Percentiles rank a stretch among this genome's conserved stretches.
Evolutionary conservation across 2,329 filamentous ascomycete species (phyloP).

Genomic region (Geosmithia putterillii): DNA sequence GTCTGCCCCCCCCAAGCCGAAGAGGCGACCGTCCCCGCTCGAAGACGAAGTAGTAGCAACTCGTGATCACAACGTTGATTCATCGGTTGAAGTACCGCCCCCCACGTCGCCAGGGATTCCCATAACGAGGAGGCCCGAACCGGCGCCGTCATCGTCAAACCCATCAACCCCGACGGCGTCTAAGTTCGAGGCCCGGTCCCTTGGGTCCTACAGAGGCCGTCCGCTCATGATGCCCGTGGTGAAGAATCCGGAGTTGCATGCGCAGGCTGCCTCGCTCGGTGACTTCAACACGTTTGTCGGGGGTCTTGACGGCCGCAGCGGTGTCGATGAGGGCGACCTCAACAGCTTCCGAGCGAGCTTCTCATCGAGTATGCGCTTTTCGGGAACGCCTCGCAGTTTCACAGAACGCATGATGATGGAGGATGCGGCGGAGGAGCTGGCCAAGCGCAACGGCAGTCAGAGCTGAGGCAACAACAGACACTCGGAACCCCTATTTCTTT

Average conservation of each 20-base stretch:
- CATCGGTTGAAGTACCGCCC: conserved; percentile 15
- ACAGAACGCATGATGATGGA: conserved; percentile 36
- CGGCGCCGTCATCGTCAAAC: conserved; percentile 8
- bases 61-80: conserved; percentile 2
- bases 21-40: conserved; percentile 11
- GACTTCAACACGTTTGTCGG: conserved; percentile 39
- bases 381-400: conserved; percentile 32
- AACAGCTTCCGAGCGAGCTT: conserved; percentile 29
- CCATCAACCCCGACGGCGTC: conserved; percentile 17
- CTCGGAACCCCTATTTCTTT: too few species aligned
- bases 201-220: conserved; percentile 42
- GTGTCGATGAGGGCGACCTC: conserved; percentile 31
- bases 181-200: conserved; percentile 24
- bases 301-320: conserved; percentile 36
- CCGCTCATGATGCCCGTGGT: conserved; percentile 40
- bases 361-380: conserved; percentile 21
- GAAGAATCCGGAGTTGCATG: conserved; percentile 33
- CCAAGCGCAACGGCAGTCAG: background rate
- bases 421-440: conserved; percentile 22
- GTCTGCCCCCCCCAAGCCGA: conserved; percentile 14
- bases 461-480: background rate
- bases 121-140: conserved; percentile 15
- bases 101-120: conserved; percentile 32
- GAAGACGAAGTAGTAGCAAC: conserved; percentile 11
- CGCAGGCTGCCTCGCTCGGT: conserved; percentile 33